Base-by-base conservation (phyloP, 805 yeast genomes). In the Yueomyces sinensis region DNA sequence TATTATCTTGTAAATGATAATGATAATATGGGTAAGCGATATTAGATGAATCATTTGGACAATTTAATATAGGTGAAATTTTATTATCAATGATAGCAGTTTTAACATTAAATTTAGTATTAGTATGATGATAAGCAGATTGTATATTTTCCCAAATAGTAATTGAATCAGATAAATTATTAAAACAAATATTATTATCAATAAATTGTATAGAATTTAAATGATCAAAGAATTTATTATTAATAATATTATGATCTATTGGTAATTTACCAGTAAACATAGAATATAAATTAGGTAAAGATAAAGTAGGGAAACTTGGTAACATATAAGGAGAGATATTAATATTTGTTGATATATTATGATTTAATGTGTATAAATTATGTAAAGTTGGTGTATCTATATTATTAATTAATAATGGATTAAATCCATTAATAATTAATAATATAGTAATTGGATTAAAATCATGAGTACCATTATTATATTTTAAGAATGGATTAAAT, bases 271-370 rank as follows among this genome's bases (percentile, higher is more conserved):
- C 97, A 0, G 96, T 89, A 1, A 80, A 78, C 43, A 87, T 53
- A 0, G 94, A 75, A 89, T 94, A 89, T 55, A 86, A 94, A 52
- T 89, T 87, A 1, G 95, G 91, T 46, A 83, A 82, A 1, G 95
- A 82, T 17, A 83, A 80, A 1, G 94, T 72, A 4, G 96, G 96
- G 52, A 86, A 84, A 2, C 84, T 70, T 1, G 96, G 94, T 7
- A 60, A 58, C 89, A 89, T 82, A 49, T 71, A 84, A 1, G 96
- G 95, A 4, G 84, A 34, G 15, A 36, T 32, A 3, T 45, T 38
- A 30, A 44, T 34, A 34, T 43, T 41, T 19, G 29, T 36, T 17
- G 31, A 35, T 11, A 7, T 20, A 76, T 33, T 79, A 33, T 62
- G 68, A 4, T 63, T 68, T 18, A 70, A 56, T 4, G 63, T 42